phyloP scores from a whole-genome alignment of 345 rosid genomes.

The Carallia brachiata region DNA sequence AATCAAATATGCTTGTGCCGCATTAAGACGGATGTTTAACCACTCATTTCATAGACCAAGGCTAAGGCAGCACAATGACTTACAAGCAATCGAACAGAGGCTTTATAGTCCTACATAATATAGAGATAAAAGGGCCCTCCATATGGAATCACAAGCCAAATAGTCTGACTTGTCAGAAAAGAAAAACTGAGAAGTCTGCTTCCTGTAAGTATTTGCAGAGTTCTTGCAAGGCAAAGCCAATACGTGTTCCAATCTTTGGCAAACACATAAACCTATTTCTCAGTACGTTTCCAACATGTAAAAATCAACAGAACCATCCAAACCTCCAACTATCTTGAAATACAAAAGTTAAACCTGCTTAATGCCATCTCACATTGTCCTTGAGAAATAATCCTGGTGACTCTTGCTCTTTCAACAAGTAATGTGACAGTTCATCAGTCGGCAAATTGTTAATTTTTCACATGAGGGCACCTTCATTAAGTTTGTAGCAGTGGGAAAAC shows the following conservation, averaged over 20 bases:
- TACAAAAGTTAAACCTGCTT: not conserved
- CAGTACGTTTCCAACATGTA: not conserved
- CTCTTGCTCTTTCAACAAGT: constrained; percentile 2
- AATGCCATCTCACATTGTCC: constrained; percentile 12
- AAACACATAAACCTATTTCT: constrained; percentile 6
- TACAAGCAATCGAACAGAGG: constrained; percentile 1
- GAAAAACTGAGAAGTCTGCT: not conserved
- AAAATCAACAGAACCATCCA: not conserved
- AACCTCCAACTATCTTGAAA: constrained; percentile 11
- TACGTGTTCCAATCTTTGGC: not conserved
- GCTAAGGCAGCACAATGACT: not conserved
- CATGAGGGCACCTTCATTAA: not conserved
- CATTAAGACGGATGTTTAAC: too few relatives aligned
- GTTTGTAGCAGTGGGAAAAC: constrained; percentile 4
- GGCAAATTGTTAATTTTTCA: not conserved
- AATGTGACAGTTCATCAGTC: not conserved
- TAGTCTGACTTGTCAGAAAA: not conserved
- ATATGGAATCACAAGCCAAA: not conserved
- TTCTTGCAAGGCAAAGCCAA: not conserved
- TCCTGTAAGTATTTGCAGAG: not conserved
- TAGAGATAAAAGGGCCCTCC: not conserved
- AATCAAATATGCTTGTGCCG: too few relatives aligned
- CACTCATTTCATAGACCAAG: too few relatives aligned
- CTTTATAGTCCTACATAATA: not conserved
- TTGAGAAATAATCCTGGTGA: not conserved